Percentiles rank a stretch among this genome's conserved stretches.
These are phyloP conservation scores for Pholiota molesta DNA, from an alignment of 768 basidiomycete species.

Conservation along the genomic window DNA sequence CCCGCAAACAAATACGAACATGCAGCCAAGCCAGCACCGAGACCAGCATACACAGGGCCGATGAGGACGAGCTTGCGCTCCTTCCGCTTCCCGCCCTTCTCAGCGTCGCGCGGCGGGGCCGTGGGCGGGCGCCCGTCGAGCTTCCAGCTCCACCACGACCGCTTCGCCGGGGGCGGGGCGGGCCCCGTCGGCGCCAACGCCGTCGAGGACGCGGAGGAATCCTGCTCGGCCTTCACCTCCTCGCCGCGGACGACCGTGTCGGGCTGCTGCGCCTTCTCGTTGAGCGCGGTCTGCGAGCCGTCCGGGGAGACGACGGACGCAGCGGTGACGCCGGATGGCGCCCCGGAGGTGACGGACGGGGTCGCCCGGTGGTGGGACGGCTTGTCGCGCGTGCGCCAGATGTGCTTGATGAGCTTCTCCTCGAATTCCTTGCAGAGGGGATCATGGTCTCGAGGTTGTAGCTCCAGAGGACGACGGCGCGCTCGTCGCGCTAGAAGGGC, in stretches of 20 bases:
- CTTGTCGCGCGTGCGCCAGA: constrained; percentile 60
- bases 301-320: constrained; percentile 22
- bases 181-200: not conserved
- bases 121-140: constrained; percentile 36
- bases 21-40: constrained; percentile 62
- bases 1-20: constrained; percentile 43
- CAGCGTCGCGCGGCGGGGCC: constrained; percentile 32
- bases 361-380: constrained; percentile 15
- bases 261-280: constrained; percentile 33
- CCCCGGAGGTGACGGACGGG: constrained; percentile 14
- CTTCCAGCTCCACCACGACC: constrained; percentile 49
- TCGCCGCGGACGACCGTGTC: constrained; percentile 18
- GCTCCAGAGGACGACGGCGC: constrained; percentile 82
- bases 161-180: constrained; percentile 23
- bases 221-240: constrained; percentile 24
- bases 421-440: constrained; percentile 75
- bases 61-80: constrained; percentile 55
- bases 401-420: constrained; percentile 77
- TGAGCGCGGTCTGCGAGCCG: constrained; percentile 31
- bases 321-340: constrained; percentile 16
- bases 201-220: constrained; percentile 16
- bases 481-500: constrained; percentile 58
- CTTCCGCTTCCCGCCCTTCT: constrained; percentile 39
- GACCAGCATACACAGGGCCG: constrained; percentile 73
- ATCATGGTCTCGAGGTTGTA: constrained; percentile 72